Evolutionary conservation across 2,329 filamentous ascomycete genomes (phyloP), one percentile per base, ranked within the genome.

Genomic region (Zasmidium cellare): DNA sequence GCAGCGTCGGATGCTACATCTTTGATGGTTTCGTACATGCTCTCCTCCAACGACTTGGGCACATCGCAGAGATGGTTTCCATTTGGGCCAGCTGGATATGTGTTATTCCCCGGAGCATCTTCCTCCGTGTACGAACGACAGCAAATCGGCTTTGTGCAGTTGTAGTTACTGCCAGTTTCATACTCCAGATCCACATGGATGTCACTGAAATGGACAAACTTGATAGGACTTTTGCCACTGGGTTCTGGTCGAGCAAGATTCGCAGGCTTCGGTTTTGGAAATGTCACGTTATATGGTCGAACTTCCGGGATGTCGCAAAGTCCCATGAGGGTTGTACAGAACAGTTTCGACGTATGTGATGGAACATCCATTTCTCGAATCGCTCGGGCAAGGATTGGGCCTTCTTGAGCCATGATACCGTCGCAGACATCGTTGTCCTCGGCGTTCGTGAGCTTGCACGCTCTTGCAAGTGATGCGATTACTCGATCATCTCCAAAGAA

Each of bases 81-180:
- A 60, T 80, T 78, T 7, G 76, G 77, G 0, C 82, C 79, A 19
- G 82, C 83, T 1, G 82, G 83, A 0, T 72, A 76, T 24, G 74
- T 71, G 22, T 72, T 80, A n/a, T 76, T 75, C 1, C 80, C 82
- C 1, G 81, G 79, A 6, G 75, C 73, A 61, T 84, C 79, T 1
- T 65, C 70, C 1, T 75, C 66, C 0, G 76, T 77, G 62, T 82
- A 85, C 1, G 77, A 70, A 66, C 83, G 78, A 71, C 84, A 87
- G 70, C 84, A 87, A 55, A 86, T 82, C 1, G 82, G 82, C 67
- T 84, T 84, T 24, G 77, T 77, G 70, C 84, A 87, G 59, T 84
- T 76, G 20, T 79, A 76, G 65, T 77, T 84, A 6, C 81, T 75
- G 0, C 84, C 84, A 1, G 76, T 70, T 22, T 77, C 76, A 67